Percentiles rank a stretch among this genome's conserved stretches.
phyloP scores from a whole-genome alignment of 1,139 yeast genomes.

The Meyerozyma athensensis region DNA sequence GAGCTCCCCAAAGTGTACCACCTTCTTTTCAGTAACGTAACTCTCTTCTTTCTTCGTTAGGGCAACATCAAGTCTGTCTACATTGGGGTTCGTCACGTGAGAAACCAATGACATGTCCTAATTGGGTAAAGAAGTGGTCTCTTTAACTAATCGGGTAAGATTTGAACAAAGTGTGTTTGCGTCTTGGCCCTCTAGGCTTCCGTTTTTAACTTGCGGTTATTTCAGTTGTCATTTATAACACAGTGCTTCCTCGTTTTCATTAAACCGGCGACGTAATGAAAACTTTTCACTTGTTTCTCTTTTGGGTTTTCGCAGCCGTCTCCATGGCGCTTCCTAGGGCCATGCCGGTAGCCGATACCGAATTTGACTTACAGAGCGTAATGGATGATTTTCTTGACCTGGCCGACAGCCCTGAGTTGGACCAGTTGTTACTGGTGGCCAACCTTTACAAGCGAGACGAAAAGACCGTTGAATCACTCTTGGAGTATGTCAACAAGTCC shows the following conservation, averaged over 20 bases:
- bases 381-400: conserved; percentile 13
- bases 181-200: conserved; percentile 2
- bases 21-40: too few relatives aligned
- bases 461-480: conserved; percentile 19
- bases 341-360: conserved; percentile 16
- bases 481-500: conserved; percentile 29
- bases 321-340: conserved; percentile 16
- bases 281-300: conserved; percentile 6
- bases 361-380: conserved; percentile 13
- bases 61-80: too few relatives aligned
- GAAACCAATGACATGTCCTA: conserved; percentile 1
- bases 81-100: conserved; percentile 1
- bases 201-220: too few relatives aligned
- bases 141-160: conserved; percentile 2
- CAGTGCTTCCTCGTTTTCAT: not conserved
- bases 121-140: not conserved
- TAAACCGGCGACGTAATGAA: not conserved
- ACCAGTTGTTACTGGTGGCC: conserved; percentile 3
- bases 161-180: not conserved
- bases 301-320: conserved; percentile 8
- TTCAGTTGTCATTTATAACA: too few relatives aligned
- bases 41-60: too few relatives aligned
- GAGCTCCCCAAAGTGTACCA: too few relatives aligned
- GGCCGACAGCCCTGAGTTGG: conserved; percentile 4
- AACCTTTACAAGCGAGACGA: conserved; percentile 15